A percentile compares a stretch with the other conserved stretches of the same genome.
These are phyloP conservation scores for Lantana camara DNA, from an alignment of 257 asterid species.

Conservation along the genomic window DNA sequence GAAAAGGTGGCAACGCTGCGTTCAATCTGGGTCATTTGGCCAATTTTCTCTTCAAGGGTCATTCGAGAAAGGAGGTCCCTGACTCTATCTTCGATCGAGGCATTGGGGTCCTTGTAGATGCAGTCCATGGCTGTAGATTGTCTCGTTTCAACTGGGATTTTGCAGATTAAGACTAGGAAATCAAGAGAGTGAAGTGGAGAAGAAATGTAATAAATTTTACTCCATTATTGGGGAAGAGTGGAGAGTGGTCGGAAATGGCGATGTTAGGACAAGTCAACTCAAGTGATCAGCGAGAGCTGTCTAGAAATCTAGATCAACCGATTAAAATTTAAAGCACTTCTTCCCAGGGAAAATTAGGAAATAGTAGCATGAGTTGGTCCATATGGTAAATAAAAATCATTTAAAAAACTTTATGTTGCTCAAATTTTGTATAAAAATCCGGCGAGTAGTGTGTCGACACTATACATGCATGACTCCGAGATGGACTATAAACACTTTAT, in stretches of 20 bases:
- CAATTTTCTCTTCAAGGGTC: slow-evolving; percentile 73
- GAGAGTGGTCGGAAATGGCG: background rate
- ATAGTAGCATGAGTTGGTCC: too few relatives aligned
- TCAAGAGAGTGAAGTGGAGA: background rate
- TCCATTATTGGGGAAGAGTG: background rate
- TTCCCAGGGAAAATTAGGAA: too few relatives aligned
- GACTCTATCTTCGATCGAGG: slow-evolving; percentile 59
- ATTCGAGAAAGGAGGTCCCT: slow-evolving; percentile 70
- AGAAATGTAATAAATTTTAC: background rate
- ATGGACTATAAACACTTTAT: too few relatives aligned
- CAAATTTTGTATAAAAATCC: too few relatives aligned
- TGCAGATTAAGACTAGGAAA: background rate
- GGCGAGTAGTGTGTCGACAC: too few relatives aligned
- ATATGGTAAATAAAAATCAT: too few relatives aligned
- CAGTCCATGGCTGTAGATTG: slow-evolving; percentile 41
- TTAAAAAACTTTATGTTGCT: too few relatives aligned
- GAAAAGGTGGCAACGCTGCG: slow-evolving; percentile 65
- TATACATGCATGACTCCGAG: too few relatives aligned
- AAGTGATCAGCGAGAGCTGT: too few relatives aligned
- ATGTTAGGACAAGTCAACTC: too few relatives aligned
- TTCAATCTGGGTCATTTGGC: slow-evolving; percentile 82
- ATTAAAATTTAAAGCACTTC: too few relatives aligned
- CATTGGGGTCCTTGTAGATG: slow-evolving; percentile 58
- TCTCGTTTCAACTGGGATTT: background rate
- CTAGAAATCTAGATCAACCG: too few relatives aligned